phyloP scores from a whole-genome alignment of 1,284 basidiomycete genomes.

The Thecaphora thlaspeos region DNA sequence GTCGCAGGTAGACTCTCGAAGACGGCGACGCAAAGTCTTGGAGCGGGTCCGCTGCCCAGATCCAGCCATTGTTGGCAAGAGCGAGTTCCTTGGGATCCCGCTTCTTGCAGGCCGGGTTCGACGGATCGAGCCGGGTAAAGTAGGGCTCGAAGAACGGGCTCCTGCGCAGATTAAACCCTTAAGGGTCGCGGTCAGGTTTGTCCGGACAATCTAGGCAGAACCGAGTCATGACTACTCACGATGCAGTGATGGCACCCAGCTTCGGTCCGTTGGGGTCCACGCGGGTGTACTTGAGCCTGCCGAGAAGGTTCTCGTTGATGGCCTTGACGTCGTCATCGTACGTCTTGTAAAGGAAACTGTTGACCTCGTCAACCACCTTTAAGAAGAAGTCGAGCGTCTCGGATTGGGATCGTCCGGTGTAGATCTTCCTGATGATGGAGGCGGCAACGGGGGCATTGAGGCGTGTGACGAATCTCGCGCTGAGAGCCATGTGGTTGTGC shows the following conservation, averaged over 20 bases:
- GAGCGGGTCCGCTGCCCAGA: conserved; percentile 93
- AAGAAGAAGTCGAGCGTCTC: conserved; percentile 20
- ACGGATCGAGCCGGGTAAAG: conserved; percentile 49
- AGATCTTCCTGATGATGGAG: conserved; percentile 14
- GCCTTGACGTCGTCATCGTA: conserved; percentile 52
- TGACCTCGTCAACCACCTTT: conserved; percentile 39
- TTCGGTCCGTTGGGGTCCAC: conserved; percentile 45
- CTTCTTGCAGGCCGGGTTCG: conserved; percentile 33
- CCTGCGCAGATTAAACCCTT: no score
- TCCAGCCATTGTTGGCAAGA: conserved; percentile 94
- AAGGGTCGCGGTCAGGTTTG: conserved; percentile 3
- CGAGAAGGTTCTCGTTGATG: conserved; percentile 40
- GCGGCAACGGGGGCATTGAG: conserved; percentile 27
- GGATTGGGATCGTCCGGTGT: conserved; percentile 4
- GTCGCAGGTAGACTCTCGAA: conserved; percentile 92
- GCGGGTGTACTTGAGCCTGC: conserved; percentile 43
- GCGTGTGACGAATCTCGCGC: conserved; percentile 36
- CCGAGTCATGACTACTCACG: conserved; percentile 1
- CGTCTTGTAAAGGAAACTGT: conserved; percentile 30
- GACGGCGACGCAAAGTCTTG: conserved; percentile 90
- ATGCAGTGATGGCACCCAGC: conserved; percentile 36
- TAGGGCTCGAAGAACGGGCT: conserved; percentile 49
- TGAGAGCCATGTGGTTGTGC: conserved; percentile 35
- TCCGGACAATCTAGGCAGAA: conserved; percentile 4
- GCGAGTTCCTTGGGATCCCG: conserved; percentile 72